Percentiles rank a stretch among this genome's conserved stretches.
Evolutionary conservation across 2,329 filamentous ascomycete genomes (phyloP).

Genomic region (Trichoderma endophyticum): DNA sequence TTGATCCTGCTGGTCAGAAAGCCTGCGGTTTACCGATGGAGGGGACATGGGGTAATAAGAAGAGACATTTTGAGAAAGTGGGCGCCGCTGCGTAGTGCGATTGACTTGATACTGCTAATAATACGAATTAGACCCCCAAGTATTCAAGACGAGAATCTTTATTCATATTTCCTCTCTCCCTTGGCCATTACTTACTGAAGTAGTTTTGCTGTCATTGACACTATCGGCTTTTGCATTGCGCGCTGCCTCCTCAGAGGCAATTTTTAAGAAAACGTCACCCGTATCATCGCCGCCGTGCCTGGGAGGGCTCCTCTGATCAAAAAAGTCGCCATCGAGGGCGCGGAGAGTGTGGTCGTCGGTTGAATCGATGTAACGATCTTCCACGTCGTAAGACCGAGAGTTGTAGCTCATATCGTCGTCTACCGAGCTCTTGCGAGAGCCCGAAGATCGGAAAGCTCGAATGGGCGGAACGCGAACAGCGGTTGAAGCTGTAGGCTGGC

Average conservation of each 20-base stretch:
- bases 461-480: constrained; percentile 47
- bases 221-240: constrained; percentile 38
- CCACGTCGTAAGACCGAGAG: constrained; percentile 42
- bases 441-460: constrained; percentile 55
- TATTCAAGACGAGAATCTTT: neutral
- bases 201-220: constrained; percentile 34
- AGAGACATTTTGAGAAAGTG: constrained; percentile 51
- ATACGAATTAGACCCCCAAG: neutral
- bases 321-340: constrained; percentile 45
- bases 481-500: constrained; percentile 32
- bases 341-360: constrained; percentile 50
- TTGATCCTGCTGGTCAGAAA: constrained; percentile 56
- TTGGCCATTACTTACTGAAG: constrained; percentile 23
- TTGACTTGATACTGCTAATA: constrained; percentile 45
- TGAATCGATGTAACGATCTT: constrained; percentile 42
- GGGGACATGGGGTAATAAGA: constrained; percentile 50
- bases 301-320: constrained; percentile 25
- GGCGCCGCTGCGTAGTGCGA: constrained; percentile 48
- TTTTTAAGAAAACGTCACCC: constrained; percentile 57
- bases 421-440: constrained; percentile 51
- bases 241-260: constrained; percentile 52
- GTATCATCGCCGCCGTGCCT: constrained; percentile 48
- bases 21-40: constrained; percentile 48
- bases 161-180: too few species aligned
- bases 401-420: constrained; percentile 55